Evolutionary conservation across 345 rosid species (phyloP).

Genomic region (Murraya paniculata): DNA sequence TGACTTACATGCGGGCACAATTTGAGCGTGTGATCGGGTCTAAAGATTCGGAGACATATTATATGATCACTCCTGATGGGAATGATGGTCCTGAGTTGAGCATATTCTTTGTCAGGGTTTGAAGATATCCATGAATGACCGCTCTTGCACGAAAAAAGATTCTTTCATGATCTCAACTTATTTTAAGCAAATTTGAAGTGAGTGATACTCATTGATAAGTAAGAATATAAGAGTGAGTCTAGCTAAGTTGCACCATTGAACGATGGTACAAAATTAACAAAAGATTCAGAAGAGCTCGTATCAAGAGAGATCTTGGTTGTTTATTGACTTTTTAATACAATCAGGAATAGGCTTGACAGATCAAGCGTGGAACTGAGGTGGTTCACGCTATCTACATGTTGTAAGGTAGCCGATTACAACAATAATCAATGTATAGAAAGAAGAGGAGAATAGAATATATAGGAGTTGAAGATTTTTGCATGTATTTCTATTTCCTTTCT

Average conservation of each 20-base stretch:
- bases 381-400: no score
- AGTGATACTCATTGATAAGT: no score
- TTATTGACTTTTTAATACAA: no score
- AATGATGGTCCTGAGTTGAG: slow-evolving; percentile 70
- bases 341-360: no score
- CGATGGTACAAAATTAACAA: no score
- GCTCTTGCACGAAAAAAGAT: not conserved
- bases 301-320: no score
- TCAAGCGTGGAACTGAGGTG: no score
- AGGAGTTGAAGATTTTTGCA: not conserved
- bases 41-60: slow-evolving; percentile 81
- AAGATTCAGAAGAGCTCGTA: no score
- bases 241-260: no score
- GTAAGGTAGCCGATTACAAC: not conserved
- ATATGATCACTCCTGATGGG: slow-evolving; percentile 80
- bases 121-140: not conserved
- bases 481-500: not conserved
- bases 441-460: not conserved
- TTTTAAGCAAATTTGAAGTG: no score
- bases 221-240: no score
- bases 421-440: not conserved
- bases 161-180: no score
- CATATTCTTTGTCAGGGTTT: slow-evolving; percentile 62
- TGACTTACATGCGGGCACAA: slow-evolving; percentile 74
- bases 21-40: slow-evolving; percentile 81